Evolutionary conservation across 2,329 filamentous ascomycete genomes (phyloP).

Genomic region (Ascosphaera acerosa): DNA sequence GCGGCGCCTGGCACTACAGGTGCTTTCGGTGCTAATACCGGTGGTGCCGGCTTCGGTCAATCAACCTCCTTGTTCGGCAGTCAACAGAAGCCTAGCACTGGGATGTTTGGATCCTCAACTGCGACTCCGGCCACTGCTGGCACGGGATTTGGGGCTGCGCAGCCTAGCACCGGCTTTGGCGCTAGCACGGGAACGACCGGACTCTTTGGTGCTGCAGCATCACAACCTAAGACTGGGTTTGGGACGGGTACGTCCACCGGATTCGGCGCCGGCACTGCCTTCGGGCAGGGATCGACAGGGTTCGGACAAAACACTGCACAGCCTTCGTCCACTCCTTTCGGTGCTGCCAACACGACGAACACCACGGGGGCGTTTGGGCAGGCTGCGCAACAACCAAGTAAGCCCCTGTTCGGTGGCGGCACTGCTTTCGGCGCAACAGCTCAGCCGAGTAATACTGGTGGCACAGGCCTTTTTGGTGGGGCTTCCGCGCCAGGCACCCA

Average conservation of each 20-base stretch:
- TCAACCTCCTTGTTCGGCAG: neutral
- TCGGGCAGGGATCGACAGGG: no score
- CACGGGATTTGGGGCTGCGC: no score
- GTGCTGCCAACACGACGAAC: conserved; percentile 11
- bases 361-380: conserved; percentile 20
- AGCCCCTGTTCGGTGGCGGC: conserved; percentile 14
- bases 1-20: conserved; percentile 12
- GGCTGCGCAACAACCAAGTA: conserved; percentile 12
- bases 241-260: no score
- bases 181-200: no score
- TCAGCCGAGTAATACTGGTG: conserved; percentile 13
- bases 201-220: no score
- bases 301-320: no score
- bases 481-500: no score
- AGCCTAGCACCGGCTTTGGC: conserved; percentile 2
- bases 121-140: conserved; percentile 7
- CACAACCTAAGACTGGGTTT: no score
- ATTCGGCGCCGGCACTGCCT: neutral
- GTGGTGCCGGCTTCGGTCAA: conserved; percentile 4
- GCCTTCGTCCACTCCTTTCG: conserved; percentile 4
- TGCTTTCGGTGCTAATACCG: conserved; percentile 18
- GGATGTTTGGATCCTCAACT: conserved; percentile 2
- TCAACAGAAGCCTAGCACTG: neutral
- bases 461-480: conserved; percentile 4
- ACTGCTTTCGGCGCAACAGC: conserved; percentile 14